Evolutionary conservation across 176 grass and related monocot species (phyloP), one percentile per base, ranked within the genome.

Genomic region (Carex scoparia): DNA sequence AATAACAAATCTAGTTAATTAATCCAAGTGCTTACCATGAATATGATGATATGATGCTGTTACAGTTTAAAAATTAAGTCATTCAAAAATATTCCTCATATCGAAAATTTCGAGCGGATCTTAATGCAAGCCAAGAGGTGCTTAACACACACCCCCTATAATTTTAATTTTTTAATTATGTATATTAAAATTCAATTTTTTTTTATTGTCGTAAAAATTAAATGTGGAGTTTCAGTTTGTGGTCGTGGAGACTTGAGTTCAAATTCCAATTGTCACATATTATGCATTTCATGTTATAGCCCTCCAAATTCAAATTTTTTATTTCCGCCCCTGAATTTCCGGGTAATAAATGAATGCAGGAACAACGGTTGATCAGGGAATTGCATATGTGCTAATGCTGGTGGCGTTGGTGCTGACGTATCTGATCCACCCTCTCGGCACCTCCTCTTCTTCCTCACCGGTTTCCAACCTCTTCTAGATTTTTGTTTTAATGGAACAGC

Each of bases 311-410:
- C 23, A 23, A 23, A 23, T 23, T 23, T 23, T 23, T 23, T 23
- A 23, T 23, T 23, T 23, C 23, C 23, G 46, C 9, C 46, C 46
- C 1, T 40, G 46, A 49, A 49, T 49, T 49, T 48, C 10, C 1
- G 62, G 12, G 6, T 28, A 33, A 56, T 56, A 59, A 46, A 64
- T 70, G 44, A 70, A 60, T 62, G 83, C 83, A 91, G 86, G 89
- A 86, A 91, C 89, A 58, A 44, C 86, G 6, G 86, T 88, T 84
- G 86, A 84, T 81, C 89, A 88, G 85, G 86, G 83, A 81, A 88
- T 91, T 82, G 89, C 86, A 33, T 88, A 88, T 12, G 40, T 83
- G 62, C 51, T 91, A 28, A 91, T 91, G 89, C 54, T 91, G 28
- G 83, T 91, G 58, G 89, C 89, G 15, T 79, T 91, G 13, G 82